Evolutionary conservation across 768 basidiomycete genomes (phyloP), one percentile per base, ranked within the genome.

Genomic region (Boletus bicolor): DNA sequence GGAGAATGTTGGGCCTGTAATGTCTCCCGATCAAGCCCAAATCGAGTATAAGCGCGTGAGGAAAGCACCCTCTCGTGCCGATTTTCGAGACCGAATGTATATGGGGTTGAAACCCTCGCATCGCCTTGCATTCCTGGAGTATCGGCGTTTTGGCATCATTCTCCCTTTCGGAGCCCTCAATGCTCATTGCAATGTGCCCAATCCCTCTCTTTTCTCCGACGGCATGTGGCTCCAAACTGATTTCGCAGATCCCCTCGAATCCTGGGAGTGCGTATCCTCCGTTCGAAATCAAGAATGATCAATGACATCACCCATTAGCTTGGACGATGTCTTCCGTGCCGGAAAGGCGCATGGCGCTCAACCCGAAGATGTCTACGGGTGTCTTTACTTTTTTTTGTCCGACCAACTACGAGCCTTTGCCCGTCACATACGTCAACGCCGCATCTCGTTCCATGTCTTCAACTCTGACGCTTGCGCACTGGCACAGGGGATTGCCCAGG

Each of bases 311-410:
- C 51, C 51, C 36, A 1, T 38, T 53, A 79, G 79, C 59, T 48
- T 77, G n/a, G 65, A 75, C 26, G 59, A 70, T n/a, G 73, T 81
- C 19, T 65, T 75, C 35, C 54, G 62, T 15, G 68, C 74, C 0
- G 80, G 80, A n/a, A 57, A 53, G 38, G 71, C 67, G 1, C 68
- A 76, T 24, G 77, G 79, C 2, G 72, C 74, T 7, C 68, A 64
- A 7, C 54, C 64, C 0, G 79, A 76, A 49, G 80, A 82, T 60
- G 69, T 80, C 34, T 79, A 76, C 52, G 81, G 81, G 5, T 81
- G 79, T 48, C 74, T 81, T 34, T 79, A 79, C 62, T 80, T 81
- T 53, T 74, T 73, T 56, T 52, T 81, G 28, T 68, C 72, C 5
- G 69, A 76, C 12, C 68, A 79, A 56, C 68, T 82, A 12, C 64